phyloP scores from a whole-genome alignment of 1,139 yeast species.

The Taphrina flavorubra region DNA sequence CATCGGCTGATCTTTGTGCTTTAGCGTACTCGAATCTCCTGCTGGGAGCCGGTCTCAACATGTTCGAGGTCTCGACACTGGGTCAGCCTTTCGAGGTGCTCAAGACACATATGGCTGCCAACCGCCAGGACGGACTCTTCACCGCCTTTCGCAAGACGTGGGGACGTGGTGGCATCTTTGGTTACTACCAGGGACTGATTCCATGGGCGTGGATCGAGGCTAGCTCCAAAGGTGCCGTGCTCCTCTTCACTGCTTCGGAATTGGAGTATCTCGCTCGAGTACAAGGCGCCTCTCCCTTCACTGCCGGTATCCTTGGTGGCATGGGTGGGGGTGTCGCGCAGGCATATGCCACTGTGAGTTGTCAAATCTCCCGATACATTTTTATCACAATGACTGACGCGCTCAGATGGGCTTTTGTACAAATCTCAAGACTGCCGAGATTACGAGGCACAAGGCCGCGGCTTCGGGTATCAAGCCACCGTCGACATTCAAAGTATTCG shows the following conservation, averaged over 20 bases:
- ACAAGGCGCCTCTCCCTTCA: conserved; percentile 69
- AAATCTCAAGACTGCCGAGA: conserved; percentile 96
- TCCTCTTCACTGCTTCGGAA: conserved; percentile 89
- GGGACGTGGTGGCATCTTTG: conserved; percentile 89
- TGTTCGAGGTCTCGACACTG: conserved; percentile 90
- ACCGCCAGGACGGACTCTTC: conserved; percentile 70
- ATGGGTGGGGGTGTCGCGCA: conserved; percentile 85
- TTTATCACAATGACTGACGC: background rate
- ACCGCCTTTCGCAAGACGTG: conserved; percentile 78
- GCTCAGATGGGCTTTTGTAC: conserved; percentile 79
- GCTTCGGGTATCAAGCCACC: conserved; percentile 71
- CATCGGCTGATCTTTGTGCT: background rate
- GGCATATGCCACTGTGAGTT: conserved; percentile 92
- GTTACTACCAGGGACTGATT: conserved; percentile 94
- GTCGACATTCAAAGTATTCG: conserved; percentile 82
- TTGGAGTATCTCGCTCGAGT: conserved; percentile 76
- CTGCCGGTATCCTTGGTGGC: conserved; percentile 94
- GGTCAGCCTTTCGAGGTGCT: conserved; percentile 97
- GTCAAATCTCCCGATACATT: conserved; percentile 4
- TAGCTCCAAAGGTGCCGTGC: conserved; percentile 98
- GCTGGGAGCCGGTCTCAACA: conserved; percentile 89
- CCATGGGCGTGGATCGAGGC: conserved; percentile 99
- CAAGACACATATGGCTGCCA: conserved; percentile 97
- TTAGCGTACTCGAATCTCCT: conserved; percentile 62
- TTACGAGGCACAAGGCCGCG: conserved; percentile 85